Base-by-base conservation (phyloP, 1,139 yeast species). In the Taphrina sp. region DNA sequence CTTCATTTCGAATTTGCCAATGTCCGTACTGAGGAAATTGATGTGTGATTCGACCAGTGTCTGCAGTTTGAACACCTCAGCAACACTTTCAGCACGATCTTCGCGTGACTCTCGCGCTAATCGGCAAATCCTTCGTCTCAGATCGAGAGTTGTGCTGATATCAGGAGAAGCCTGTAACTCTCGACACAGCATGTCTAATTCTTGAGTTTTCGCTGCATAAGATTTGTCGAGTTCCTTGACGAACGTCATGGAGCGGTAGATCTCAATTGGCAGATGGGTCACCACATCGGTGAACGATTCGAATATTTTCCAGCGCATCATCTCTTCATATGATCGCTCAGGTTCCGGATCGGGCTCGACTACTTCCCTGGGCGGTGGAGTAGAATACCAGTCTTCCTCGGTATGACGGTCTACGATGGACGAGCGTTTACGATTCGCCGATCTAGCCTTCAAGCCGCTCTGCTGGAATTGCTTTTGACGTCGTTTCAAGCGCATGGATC, bases 221-320 rank as follows among this genome's bases (percentile, higher is more conserved):
- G 54, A 41, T 7, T 17, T n/a, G 31, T 52, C 56, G 12, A 33
- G 36, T 12, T 38, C 35, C 12, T 49, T 35, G 16, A 52, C 20
- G 26, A 52, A 43, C 5, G 17, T 33, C n/a, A 28, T 26, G 4
- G 56, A 52, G 2, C 56, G 49, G 17, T 52, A 52, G 2, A 52
- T 22, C n/a, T 52, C 56, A 14, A 52, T 35, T 5, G 56, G 56
- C 29, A 52, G 23, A 22, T 52, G 56, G 16, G 37, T 35, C 23
- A 42, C 46, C 20, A 49, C 24, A 10, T 49, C 54, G 17, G 39
- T 17, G 22, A 39, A 49, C 10, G 37, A 39, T 10, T 22, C 22
- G 33, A 28, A 24, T 12, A 39, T 33, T 16, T 24, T 29, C 2
- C 23, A 3, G 22, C 54, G 33, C 17, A 33, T 33, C 20, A 49